These are phyloP conservation scores for Ammopiptanthus mongolicus DNA, from an alignment of 306 rosid species.

Conservation along the genomic window DNA sequence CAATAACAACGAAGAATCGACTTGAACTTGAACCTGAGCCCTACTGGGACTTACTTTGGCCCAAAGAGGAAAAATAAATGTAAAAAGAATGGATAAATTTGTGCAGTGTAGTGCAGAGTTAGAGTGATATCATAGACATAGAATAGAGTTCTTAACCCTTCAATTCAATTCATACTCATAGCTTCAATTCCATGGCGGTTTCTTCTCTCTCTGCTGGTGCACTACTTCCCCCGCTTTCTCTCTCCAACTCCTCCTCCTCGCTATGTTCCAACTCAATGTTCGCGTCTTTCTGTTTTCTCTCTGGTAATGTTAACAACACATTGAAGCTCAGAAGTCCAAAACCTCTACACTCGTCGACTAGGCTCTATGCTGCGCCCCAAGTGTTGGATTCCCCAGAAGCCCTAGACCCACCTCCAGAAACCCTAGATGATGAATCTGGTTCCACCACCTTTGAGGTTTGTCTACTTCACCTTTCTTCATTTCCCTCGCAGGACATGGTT, in stretches of 20 bases:
- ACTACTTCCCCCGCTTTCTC: conserved; percentile 43
- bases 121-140: not conserved
- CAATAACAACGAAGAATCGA: too few species aligned
- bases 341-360: conserved; percentile 36
- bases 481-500: not conserved
- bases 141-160: too few species aligned
- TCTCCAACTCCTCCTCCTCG: conserved; percentile 40
- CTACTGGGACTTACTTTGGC: too few species aligned
- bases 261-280: conserved; percentile 35
- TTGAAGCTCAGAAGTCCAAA: conserved; percentile 35
- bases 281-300: conserved; percentile 23
- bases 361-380: conserved; percentile 67
- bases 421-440: conserved; percentile 34
- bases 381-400: conserved; percentile 46
- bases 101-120: too few species aligned
- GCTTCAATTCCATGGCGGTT: conserved; percentile 69
- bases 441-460: conserved; percentile 40
- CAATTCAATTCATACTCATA: not conserved
- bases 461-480: conserved; percentile 4
- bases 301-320: conserved; percentile 21
- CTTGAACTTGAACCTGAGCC: too few species aligned
- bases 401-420: conserved; percentile 38
- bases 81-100: not conserved
- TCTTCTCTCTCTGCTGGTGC: conserved; percentile 64
- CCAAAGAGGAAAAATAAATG: not conserved